Evolutionary conservation across 768 basidiomycete genomes (phyloP).

Genomic region (Baorangia bicolor): DNA sequence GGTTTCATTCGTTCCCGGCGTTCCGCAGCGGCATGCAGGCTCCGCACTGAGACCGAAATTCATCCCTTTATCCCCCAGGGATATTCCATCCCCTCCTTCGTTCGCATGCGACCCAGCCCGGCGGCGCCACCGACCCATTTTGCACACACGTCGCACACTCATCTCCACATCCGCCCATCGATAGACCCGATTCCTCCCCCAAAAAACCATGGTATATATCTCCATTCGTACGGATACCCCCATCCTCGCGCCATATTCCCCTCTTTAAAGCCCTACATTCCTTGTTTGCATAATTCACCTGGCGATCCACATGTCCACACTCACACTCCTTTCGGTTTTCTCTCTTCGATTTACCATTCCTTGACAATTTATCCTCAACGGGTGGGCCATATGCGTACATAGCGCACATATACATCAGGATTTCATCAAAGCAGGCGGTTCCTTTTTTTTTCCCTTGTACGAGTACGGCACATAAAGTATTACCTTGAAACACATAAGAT

Average conservation of each 20-base stretch:
- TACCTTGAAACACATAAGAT: neutral
- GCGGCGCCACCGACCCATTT: neutral
- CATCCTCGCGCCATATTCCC: neutral
- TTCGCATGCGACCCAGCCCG: neutral
- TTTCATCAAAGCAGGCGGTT: neutral
- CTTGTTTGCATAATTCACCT: neutral
- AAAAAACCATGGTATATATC: neutral
- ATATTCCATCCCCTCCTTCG: neutral
- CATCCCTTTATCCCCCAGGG: neutral
- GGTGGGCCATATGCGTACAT: neutral
- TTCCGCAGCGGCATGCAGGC: neutral
- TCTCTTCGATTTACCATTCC: neutral
- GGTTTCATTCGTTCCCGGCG: neutral
- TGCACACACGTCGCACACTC: neutral
- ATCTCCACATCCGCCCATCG: neutral
- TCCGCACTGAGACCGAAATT: neutral
- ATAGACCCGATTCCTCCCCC: neutral
- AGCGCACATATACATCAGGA: neutral
- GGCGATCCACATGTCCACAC: neutral
- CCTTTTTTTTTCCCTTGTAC: neutral
- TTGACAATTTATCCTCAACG: neutral
- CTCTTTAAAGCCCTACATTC: neutral
- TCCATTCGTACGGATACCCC: constrained; percentile 4
- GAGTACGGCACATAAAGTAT: neutral
- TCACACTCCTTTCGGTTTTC: neutral